Evolutionary conservation across 192 early-diverging fungal genomes (phyloP).

Genomic region (Podila epigama): DNA sequence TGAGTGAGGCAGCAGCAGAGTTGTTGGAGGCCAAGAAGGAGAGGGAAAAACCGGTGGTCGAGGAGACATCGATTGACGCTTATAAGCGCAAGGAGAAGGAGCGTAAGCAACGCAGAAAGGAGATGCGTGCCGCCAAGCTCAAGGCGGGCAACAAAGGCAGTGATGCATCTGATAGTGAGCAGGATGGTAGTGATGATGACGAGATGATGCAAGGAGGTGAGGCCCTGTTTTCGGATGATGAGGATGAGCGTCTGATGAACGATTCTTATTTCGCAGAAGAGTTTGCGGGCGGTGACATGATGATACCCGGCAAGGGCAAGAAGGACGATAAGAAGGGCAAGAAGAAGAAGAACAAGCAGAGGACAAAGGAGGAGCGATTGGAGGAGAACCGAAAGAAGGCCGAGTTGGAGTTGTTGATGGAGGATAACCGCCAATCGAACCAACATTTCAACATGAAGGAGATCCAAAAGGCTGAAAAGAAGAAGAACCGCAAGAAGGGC

Average conservation of each 20-base stretch:
- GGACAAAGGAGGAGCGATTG: constrained; percentile 62
- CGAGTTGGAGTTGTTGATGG: constrained; percentile 88
- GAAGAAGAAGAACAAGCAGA: constrained; percentile 57
- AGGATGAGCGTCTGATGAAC: constrained; percentile 55
- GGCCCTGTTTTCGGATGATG: constrained; percentile 66
- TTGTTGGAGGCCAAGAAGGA: constrained; percentile 64
- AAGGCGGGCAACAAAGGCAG: constrained; percentile 31
- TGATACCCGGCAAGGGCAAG: constrained; percentile 42
- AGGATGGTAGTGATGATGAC: constrained; percentile 12
- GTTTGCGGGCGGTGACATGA: constrained; percentile 44
- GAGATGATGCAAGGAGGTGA: constrained; percentile 51
- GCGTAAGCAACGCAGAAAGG: constrained; percentile 71
- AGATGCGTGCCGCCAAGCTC: constrained; percentile 41
- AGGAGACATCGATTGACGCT: constrained; percentile 87
- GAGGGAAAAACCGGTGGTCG: constrained; percentile 54
- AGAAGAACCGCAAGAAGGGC: constrained; percentile 62
- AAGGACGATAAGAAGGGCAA: constrained; percentile 40
- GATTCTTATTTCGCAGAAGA: constrained; percentile 54
- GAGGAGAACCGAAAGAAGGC: constrained; percentile 69
- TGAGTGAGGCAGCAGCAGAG: constrained; percentile 74
- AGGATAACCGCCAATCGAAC: constrained; percentile 63
- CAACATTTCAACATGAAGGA: constrained; percentile 91
- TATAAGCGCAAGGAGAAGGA: constrained; percentile 87
- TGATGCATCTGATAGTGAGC: constrained; percentile 27
- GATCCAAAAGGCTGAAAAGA: constrained; percentile 86